Conservation (phyloP, 345 rosid species). For the Citrus reticulata region DNA sequence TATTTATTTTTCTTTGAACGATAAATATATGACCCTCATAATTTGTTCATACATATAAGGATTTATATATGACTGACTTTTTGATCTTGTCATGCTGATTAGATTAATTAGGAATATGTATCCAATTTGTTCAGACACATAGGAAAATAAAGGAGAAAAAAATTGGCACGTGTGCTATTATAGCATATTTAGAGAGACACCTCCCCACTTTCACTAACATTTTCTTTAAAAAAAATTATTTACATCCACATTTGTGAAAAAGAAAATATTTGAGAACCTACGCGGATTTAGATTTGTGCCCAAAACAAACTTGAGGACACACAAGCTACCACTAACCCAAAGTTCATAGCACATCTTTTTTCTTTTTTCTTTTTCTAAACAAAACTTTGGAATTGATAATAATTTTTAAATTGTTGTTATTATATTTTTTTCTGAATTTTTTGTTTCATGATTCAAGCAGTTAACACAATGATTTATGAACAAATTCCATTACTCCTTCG, state of each 20-base stretch:
- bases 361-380: no score
- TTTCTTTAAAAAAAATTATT: no score
- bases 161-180: background rate
- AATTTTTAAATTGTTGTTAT: no score
- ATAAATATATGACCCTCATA: no score
- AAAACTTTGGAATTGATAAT: background rate
- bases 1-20: no score
- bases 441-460: background rate
- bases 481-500: background rate
- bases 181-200: background rate
- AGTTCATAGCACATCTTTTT: no score
- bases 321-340: no score
- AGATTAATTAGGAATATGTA: background rate
- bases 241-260: no score
- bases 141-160: background rate
- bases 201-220: no score
- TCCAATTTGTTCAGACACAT: background rate
- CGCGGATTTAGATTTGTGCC: no score
- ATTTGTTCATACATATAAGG: background rate
- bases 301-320: no score
- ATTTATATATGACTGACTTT: background rate
- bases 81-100: background rate
- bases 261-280: no score
- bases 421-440: background rate
- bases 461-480: background rate